Base-by-base conservation (phyloP, 768 basidiomycete species). In the Paxillus ammoniavirescens region DNA sequence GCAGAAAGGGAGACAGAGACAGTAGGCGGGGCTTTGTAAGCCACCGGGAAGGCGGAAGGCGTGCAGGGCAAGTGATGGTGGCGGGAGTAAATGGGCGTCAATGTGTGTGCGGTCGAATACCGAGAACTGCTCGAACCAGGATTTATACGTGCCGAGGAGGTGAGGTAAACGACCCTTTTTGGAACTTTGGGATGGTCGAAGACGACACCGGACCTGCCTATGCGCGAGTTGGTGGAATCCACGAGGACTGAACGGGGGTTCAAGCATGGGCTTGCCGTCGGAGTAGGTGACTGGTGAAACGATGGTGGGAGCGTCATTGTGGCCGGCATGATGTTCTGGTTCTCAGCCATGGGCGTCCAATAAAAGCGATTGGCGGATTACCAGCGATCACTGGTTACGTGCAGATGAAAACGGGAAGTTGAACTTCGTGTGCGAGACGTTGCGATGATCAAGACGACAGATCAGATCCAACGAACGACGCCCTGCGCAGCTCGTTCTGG, bases 1-100 rank as follows among this genome's bases (percentile, higher is more conserved):
- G 68, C 73, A 43, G 74, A 71, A 43, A 75, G 58, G 0, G 72
- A 75, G 42, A 75, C 61, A 6, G 69, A 75, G 23, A 75, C 68
- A 1, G 74, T 75, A 5, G 74, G 72, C 4, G 66, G 65, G 9
- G 73, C 73, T 49, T 75, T 75, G 52, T 43, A 57, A n/a, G 65
- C 51, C 40, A 61, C 54, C 0, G 43, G 52, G 46, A 63, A 72
- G 17, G 53, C 57, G n/a, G 62, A 60, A 17, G 53, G 36, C 8
- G 54, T 23, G 26, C 52, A 33, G 9, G 56, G 46, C 12, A 46
- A 36, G 45, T 47, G 37, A 33, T 51, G 53, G 14, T 51, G 44
- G 17, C 53, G 65, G 49, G 59, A 23, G 23, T 57, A 42, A 4
- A 5, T 23, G 0, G 47, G 35, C 31, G 43, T 30, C 8, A 51